Evolutionary conservation across 1,284 basidiomycete genomes (phyloP), one percentile per base, ranked within the genome.

Genomic region (Cutaneotrichosporon spelunceum): DNA sequence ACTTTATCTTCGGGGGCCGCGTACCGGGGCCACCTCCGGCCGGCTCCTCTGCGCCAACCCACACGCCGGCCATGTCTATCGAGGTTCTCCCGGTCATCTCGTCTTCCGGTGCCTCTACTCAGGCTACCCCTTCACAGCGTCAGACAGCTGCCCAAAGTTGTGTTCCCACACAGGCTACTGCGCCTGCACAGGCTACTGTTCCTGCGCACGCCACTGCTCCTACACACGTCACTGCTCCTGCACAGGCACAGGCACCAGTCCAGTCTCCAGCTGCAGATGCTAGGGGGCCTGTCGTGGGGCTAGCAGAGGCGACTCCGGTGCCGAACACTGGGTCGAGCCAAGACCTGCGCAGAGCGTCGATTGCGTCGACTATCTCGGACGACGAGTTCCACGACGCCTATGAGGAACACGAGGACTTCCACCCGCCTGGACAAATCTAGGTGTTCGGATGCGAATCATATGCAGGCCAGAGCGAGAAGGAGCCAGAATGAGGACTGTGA

Each of bases 1-100:
- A 83, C 57, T 89, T 85, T 83, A 86, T 89, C 72, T 88, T 77
- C 60, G 72, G 71, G 33, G 71, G 70, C 19, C 70, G 73, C 53
- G 69, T 73, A 21, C 45, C 63, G 7, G 47, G 66, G 16, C 61
- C 67, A 8, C 56, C 56, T 10, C 56, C 56, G 7, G 24, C 56
- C 16, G 27, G 30, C 33, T 30, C 56, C 14, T 19, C 30, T n/a
- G 13, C 44, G n/a, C 9, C 55, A 3, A 21, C 19, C 3, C 4
- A 21, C 42, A 14, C 52, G 11, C 36, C 53, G 14, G 34, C 24
- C 3, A 23, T 27, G 14, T 34, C 50, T 21, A 53, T 60, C 47
- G 54, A 53, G 13, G 30, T 50, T 0, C 50, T 56, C 1, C 59
- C 62, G 16, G 50, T 57, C 4, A 34, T 33, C 23, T 6, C 27